Evolutionary conservation across 352 stramenopile species (phyloP).

Genomic region (Elongisporangium prolatum): DNA sequence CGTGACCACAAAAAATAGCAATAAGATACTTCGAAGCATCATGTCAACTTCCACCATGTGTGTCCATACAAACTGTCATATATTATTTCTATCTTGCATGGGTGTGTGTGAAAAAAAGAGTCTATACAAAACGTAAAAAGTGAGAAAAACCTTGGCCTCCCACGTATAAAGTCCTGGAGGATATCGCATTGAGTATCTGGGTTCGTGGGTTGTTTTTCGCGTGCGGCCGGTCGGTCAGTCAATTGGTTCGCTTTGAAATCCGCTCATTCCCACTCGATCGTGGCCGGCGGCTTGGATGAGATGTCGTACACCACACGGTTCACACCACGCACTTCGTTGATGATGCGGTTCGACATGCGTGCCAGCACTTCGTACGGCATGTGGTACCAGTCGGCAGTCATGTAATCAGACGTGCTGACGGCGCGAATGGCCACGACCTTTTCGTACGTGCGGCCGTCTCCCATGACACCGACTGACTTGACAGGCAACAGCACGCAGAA

Average conservation of each 20-base stretch:
- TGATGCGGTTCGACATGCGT: conserved; percentile 97
- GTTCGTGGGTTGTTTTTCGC: not conserved
- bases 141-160: not conserved
- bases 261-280: conserved; percentile 98
- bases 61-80: not conserved
- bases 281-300: conserved; percentile 98
- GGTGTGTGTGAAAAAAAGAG: not conserved
- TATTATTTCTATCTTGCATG: not conserved
- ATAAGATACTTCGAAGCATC: too few relatives aligned
- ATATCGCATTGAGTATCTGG: not conserved
- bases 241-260: too few relatives aligned
- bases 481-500: conserved; percentile 97
- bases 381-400: conserved; percentile 99
- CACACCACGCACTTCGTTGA: conserved; percentile 98
- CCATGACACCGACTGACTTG: conserved; percentile 98
- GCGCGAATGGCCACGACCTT: conserved; percentile 94
- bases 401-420: conserved; percentile 99
- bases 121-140: not conserved
- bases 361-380: conserved; percentile 98
- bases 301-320: conserved; percentile 99
- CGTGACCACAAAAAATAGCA: too few relatives aligned
- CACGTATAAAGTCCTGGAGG: not conserved
- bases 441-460: conserved; percentile 97
- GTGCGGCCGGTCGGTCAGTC: not conserved
- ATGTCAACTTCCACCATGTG: too few relatives aligned